Conservation (phyloP, 495 filamentous ascomycete species). For the Sabuloglossum arenarium region DNA sequence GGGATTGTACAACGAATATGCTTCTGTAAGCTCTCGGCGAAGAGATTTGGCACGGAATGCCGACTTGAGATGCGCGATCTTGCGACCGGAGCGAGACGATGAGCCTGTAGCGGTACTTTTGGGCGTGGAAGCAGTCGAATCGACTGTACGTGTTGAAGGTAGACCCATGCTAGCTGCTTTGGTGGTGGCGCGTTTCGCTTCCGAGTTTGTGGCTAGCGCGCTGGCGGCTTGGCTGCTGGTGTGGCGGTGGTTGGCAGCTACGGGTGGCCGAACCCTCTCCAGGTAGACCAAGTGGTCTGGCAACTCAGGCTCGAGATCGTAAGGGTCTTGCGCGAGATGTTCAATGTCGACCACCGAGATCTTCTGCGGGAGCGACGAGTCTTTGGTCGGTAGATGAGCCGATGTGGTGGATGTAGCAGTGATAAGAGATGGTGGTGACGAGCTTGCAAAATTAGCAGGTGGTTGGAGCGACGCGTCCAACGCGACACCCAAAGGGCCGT, state of each 20-base stretch:
- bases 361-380: constrained; percentile 15
- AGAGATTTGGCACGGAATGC: neutral
- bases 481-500: neutral
- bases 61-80: neutral
- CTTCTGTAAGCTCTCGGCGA: neutral
- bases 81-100: neutral
- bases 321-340: constrained; percentile 21
- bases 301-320: constrained; percentile 18
- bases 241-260: constrained; percentile 5
- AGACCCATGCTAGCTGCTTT: neutral
- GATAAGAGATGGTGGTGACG: neutral
- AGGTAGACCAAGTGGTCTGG: neutral
- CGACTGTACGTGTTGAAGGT: neutral
- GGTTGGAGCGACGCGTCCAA: neutral
- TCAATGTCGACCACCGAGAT: constrained; percentile 27
- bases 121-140: neutral
- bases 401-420: neutral
- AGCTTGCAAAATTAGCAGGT: neutral
- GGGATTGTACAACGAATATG: constrained; percentile 25
- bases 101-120: neutral
- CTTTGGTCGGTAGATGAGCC: constrained; percentile 8
- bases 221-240: neutral
- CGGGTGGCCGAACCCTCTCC: no score
- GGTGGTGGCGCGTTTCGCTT: neutral
- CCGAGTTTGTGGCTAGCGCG: neutral